Percentiles rank a stretch among this genome's conserved stretches.
Evolutionary conservation across 2,329 filamentous ascomycete species (phyloP).

Genomic region (Ophiocordyceps australis): DNA sequence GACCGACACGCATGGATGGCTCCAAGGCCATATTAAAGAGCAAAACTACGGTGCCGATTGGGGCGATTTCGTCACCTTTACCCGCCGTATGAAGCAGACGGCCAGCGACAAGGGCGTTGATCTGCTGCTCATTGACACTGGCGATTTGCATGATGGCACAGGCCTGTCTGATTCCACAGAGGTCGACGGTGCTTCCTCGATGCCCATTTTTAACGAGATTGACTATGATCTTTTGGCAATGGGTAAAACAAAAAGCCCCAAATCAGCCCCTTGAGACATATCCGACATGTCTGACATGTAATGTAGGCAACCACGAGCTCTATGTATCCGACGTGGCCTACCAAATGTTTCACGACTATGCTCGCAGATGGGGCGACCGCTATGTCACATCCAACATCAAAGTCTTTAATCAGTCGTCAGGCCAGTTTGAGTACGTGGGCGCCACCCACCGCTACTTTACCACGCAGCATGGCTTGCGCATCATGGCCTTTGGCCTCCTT

Average conservation of each 20-base stretch:
- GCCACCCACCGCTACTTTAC: slow-evolving; percentile 24
- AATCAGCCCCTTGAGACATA: too few species aligned
- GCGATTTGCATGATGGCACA: slow-evolving; percentile 48
- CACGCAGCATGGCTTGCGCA: slow-evolving; percentile 19
- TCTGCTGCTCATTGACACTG: slow-evolving; percentile 40
- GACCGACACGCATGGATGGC: slow-evolving; percentile 44
- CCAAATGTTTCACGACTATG: slow-evolving; percentile 40
- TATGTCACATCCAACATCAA: slow-evolving; percentile 27
- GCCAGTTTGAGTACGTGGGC: slow-evolving; percentile 21
- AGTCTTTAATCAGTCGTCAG: slow-evolving; percentile 18
- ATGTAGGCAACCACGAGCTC: slow-evolving; percentile 44
- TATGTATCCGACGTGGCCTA: slow-evolving; percentile 44
- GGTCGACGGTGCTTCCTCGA: slow-evolving; percentile 35
- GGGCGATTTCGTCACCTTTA: slow-evolving; percentile 46
- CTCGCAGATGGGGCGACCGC: slow-evolving; percentile 30
- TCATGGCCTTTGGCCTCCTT: slow-evolving; percentile 25
- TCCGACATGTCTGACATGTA: neutral
- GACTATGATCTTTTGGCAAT: slow-evolving; percentile 24
- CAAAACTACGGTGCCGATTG: slow-evolving; percentile 47
- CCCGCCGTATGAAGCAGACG: slow-evolving; percentile 38
- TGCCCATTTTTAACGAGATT: slow-evolving; percentile 22
- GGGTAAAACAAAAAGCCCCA: too few species aligned
- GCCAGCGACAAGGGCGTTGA: slow-evolving; percentile 38
- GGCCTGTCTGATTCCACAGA: slow-evolving; percentile 42
- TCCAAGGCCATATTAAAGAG: slow-evolving; percentile 42